Base-by-base conservation (phyloP, 2,329 filamentous ascomycete genomes). In the Lachnellula hyalina region DNA sequence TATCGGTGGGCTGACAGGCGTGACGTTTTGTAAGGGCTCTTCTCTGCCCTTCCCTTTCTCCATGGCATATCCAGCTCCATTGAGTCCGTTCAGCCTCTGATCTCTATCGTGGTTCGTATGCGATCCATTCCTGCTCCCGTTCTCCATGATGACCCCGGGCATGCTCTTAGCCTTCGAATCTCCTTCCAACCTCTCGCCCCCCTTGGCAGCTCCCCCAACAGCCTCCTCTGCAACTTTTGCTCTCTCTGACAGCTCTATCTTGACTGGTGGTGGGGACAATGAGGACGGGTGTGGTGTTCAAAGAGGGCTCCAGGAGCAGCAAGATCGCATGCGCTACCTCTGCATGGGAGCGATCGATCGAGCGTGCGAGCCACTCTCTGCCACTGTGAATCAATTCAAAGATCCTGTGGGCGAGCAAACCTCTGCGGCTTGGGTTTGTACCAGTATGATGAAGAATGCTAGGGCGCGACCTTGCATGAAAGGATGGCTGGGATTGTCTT, bases 81-180 rank as follows among this genome's bases (percentile, higher is more conserved):
- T 75, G 60, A 73, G 61, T 42, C 74, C 76, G 61, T 79, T 79
- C 51, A 67, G 62, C 59, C 69, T 70, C 46, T 65, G 55, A 59
- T 77, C 73, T 75, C 77, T 77, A 66, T 82, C 77, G 69, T 83
- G 77, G 67, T 83, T 79, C 63, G 76, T 77, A 67, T 75, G 78
- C 65, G 73, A 72, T 62, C 77, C 77, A 66, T 78, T 78, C 67
- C 75, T 74, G 67, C 71, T 72, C 70, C 77, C 77, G 71, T 77
- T 75, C 62, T 82, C 78, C 78, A 81, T 82, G 63, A 74, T 77
- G 72, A 80, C 73, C 64, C 78, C 77, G 60, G 79, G 77, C 79
- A 81, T 81, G 65, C 59, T 70, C 65, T 60, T 62, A 56, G 49
- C 52, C 41, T 55, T 54, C 35, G 53, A 47, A 47, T 57, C 55